These are phyloP conservation scores for Komagataella phaffii DNA, from an alignment of 805 yeast species.

Conservation along the genomic window DNA sequence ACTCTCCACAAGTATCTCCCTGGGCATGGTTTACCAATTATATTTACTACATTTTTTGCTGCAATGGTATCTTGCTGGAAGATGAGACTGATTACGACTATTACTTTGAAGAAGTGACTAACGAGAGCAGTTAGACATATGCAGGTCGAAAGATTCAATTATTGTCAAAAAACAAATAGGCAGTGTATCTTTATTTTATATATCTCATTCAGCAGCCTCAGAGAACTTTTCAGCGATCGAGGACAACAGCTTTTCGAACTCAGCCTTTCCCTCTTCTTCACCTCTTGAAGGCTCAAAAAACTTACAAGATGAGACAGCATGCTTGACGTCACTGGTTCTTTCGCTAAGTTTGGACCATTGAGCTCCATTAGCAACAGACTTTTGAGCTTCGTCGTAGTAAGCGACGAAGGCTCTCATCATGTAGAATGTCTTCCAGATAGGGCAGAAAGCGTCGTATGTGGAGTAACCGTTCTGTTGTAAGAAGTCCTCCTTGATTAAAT, in stretches of 20 bases:
- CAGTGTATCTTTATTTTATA: neutral
- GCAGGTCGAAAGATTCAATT: neutral
- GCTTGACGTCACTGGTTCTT: conserved; percentile 82
- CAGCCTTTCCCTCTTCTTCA: conserved; percentile 58
- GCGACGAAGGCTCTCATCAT: conserved; percentile 94
- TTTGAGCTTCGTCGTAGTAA: conserved; percentile 95
- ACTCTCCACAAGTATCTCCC: neutral
- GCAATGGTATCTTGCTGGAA: neutral
- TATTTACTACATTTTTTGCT: neutral
- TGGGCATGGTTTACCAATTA: neutral
- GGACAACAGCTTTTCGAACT: conserved; percentile 64
- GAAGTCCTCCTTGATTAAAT: conserved; percentile 92
- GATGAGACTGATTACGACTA: neutral
- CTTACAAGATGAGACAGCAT: conserved; percentile 86
- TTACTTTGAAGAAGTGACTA: neutral
- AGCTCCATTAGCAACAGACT: conserved; percentile 88
- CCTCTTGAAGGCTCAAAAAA: conserved; percentile 94
- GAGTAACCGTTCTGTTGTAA: conserved; percentile 99
- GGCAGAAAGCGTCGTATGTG: conserved; percentile 96
- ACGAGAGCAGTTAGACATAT: neutral
- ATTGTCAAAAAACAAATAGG: neutral
- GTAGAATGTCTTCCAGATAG: conserved; percentile 96
- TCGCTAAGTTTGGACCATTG: conserved; percentile 89
- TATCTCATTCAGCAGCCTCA: conserved; percentile 73
- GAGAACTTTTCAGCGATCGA: conserved; percentile 84